Conservation (phyloP, 129 eudicot genomes). For the Dittrichia graveolens region DNA sequence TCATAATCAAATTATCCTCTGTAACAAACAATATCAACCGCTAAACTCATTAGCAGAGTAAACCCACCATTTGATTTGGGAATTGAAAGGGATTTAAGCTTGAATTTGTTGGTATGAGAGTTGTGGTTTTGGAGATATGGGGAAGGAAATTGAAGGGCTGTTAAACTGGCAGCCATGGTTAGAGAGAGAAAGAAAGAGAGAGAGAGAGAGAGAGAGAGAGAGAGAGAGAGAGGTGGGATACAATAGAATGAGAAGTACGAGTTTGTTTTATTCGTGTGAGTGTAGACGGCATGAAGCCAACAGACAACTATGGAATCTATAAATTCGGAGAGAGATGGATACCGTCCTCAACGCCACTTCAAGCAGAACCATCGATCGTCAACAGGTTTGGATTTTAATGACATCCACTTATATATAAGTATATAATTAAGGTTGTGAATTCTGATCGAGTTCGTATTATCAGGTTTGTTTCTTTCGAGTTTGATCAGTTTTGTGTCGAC, state of each 20-base stretch:
- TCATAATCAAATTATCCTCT: background rate
- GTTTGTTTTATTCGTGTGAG: slow-evolving; percentile 8
- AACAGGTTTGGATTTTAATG: background rate
- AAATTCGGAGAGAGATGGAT: slow-evolving; percentile 3
- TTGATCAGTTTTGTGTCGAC: too few species aligned
- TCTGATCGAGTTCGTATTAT: too few species aligned
- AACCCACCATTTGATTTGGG: slow-evolving; percentile 26
- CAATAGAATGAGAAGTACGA: slow-evolving; percentile 13
- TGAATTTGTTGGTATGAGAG: slow-evolving; percentile 30
- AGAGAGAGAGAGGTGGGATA: background rate
- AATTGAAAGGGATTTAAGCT: slow-evolving; percentile 17
- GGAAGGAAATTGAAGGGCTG: slow-evolving; percentile 47
- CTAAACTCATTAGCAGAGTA: background rate
- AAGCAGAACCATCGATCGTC: background rate
- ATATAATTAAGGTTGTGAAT: too few species aligned
- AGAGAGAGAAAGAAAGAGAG: slow-evolving; percentile 7
- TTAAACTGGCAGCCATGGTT: slow-evolving; percentile 32
- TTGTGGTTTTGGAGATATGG: slow-evolving; percentile 33
- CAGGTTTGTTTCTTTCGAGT: too few species aligned
- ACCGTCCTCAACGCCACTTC: background rate
- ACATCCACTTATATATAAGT: too few species aligned
- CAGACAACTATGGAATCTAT: slow-evolving; percentile 26
- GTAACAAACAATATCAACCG: background rate
- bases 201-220: slow-evolving; percentile 5
- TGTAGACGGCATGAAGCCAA: background rate